These are phyloP conservation scores for Aspergillus mulundensis DNA, from an alignment of 495 filamentous ascomycete species.

Conservation along the genomic window DNA sequence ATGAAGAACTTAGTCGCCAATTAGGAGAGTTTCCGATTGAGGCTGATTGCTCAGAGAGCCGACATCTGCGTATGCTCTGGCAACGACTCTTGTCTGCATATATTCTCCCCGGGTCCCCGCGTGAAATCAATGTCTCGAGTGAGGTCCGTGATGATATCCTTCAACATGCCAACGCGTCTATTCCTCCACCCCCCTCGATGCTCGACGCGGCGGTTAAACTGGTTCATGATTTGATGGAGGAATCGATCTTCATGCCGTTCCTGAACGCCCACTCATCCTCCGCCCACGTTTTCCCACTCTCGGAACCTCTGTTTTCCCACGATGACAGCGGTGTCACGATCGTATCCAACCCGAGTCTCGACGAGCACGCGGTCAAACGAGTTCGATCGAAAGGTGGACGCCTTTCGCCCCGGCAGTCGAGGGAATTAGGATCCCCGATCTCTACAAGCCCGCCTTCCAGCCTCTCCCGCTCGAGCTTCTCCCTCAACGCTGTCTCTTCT, in stretches of 20 bases:
- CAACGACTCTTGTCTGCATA: slow-evolving; percentile 53
- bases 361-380: slow-evolving; percentile 30
- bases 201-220: slow-evolving; percentile 88
- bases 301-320: slow-evolving; percentile 26
- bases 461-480: slow-evolving; percentile 29
- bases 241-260: slow-evolving; percentile 65
- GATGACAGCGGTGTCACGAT: slow-evolving; percentile 35
- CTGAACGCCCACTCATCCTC: slow-evolving; percentile 36
- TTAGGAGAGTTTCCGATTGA: slow-evolving; percentile 38
- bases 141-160: slow-evolving; percentile 80
- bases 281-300: slow-evolving; percentile 28
- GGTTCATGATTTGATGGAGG: slow-evolving; percentile 94
- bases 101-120: slow-evolving; percentile 62
- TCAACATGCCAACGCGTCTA: slow-evolving; percentile 51
- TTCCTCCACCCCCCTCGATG: slow-evolving; percentile 70
- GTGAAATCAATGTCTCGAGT: slow-evolving; percentile 89
- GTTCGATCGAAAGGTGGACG: slow-evolving; percentile 36
- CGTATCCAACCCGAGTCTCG: slow-evolving; percentile 27
- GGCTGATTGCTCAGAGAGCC: slow-evolving; percentile 53
- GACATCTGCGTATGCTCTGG: slow-evolving; percentile 73
- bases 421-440: slow-evolving; percentile 32
- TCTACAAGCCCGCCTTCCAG: slow-evolving; percentile 21
- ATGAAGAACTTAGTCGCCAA: slow-evolving; percentile 51
- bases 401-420: slow-evolving; percentile 43
- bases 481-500: slow-evolving; percentile 30